Percentiles rank a stretch among this genome's conserved stretches.
phyloP scores from a whole-genome alignment of 1,139 yeast genomes.

The Taiozyma onychis region DNA sequence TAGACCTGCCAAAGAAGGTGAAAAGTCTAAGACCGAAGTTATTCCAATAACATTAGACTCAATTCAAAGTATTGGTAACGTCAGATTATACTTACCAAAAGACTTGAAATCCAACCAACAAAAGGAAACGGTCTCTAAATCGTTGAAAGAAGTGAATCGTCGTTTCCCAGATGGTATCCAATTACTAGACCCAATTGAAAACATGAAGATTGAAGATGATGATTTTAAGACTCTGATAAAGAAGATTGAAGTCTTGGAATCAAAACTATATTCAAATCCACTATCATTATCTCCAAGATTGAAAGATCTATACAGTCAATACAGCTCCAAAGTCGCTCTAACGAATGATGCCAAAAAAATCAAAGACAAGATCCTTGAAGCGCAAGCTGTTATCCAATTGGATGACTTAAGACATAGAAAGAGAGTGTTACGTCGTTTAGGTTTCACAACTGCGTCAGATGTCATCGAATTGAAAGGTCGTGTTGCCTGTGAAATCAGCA shows the following conservation, averaged over 20 bases:
- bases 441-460: constrained; percentile 75
- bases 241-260: constrained; percentile 77
- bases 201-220: constrained; percentile 84
- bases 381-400: constrained; percentile 87
- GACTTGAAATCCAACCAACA: constrained; percentile 70
- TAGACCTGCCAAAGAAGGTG: constrained; percentile 72
- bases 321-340: constrained; percentile 56
- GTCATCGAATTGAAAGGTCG: constrained; percentile 94
- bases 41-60: constrained; percentile 82
- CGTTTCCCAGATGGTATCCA: constrained; percentile 91
- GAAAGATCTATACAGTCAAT: constrained; percentile 55
- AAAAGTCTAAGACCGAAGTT: constrained; percentile 66
- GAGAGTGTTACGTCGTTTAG: constrained; percentile 80
- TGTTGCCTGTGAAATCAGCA: constrained; percentile 92
- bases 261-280: constrained; percentile 66
- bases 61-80: constrained; percentile 67
- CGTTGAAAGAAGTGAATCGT: constrained; percentile 71
- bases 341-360: constrained; percentile 56
- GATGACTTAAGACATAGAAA: constrained; percentile 92
- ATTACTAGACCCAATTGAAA: constrained; percentile 78
- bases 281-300: constrained; percentile 62
- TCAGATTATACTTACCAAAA: constrained; percentile 76
- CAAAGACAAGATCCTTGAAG: constrained; percentile 65
- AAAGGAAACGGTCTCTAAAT: constrained; percentile 67
- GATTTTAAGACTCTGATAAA: constrained; percentile 66